These are phyloP conservation scores for Plantago coronopus DNA, from an alignment of 305 asterid genomes.

Conservation along the genomic window DNA sequence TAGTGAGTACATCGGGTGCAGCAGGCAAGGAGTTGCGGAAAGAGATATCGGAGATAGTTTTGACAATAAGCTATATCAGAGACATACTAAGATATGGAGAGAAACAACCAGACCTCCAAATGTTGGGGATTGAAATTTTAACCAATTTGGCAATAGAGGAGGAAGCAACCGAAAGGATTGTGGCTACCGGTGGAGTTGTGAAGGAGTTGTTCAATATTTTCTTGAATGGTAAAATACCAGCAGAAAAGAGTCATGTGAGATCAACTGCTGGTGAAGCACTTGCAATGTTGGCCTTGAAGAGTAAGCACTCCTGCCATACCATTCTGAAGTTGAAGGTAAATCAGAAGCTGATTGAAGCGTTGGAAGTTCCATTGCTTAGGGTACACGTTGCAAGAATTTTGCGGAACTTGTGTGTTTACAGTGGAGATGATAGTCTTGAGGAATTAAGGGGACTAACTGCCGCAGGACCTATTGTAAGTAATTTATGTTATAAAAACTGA, in stretches of 20 bases:
- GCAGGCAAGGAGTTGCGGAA: slow-evolving; percentile 74
- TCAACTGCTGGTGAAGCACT: slow-evolving; percentile 80
- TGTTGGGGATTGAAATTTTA: slow-evolving; percentile 69
- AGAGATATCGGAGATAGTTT: slow-evolving; percentile 85
- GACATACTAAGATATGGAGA: slow-evolving; percentile 66
- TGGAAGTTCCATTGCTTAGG: slow-evolving; percentile 53
- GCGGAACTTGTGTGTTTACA: slow-evolving; percentile 64
- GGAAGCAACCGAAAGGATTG: slow-evolving; percentile 84
- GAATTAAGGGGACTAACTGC: slow-evolving; percentile 40
- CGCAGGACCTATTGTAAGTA: slow-evolving; percentile 74
- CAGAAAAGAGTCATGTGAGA: slow-evolving; percentile 38
- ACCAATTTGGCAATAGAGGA: slow-evolving; percentile 68
- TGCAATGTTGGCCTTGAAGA: slow-evolving; percentile 69
- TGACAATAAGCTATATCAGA: slow-evolving; percentile 66
- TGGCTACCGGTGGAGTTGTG: slow-evolving; percentile 72
- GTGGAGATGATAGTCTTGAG: slow-evolving; percentile 53
- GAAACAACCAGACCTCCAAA: slow-evolving; percentile 54
- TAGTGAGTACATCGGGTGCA: slow-evolving; percentile 65
- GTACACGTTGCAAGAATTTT: slow-evolving; percentile 62
- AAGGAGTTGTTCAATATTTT: slow-evolving; percentile 59
- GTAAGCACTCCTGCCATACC: slow-evolving; percentile 46
- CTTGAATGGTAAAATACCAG: slow-evolving; percentile 40
- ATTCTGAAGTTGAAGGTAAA: slow-evolving; percentile 45
- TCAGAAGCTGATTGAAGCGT: slow-evolving; percentile 40
- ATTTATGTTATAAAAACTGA: background rate